Base-by-base conservation (phyloP, 345 rosid species). In the Balakata baccata region DNA sequence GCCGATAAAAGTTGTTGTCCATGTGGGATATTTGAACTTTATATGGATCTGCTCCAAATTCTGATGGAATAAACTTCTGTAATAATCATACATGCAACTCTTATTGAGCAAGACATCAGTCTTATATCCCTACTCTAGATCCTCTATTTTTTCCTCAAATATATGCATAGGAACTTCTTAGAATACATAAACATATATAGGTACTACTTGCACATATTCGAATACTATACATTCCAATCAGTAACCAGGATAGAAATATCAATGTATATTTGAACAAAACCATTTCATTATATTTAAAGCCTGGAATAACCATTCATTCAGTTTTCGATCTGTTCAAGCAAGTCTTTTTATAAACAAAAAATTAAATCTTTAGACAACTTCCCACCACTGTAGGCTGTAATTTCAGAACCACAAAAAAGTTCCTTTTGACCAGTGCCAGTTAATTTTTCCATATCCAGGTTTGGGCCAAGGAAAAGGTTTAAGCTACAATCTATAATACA, bases 21-120 rank as follows among this genome's bases (percentile, higher is more conserved):
- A 93, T 78, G 73, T 78, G 87, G 3, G 86, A 82, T 71, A 93
- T 80, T 74, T 84, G 92, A 60, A 75, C 74, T 84, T 85, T 87
- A 53, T 89, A 90, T 2, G 97, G 85, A 81, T 93, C 87, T 43
- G 85, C 83, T 74, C 98, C 98, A 71, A 88, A 93, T 59, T 93
- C 95, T 0, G 97, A 88, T 57, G 97, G 98, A 58, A 93, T 80
- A 79, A 93, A 93, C 82, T 89, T 89, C 98, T 93, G 82, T 69
- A 84, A 79, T 46, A 43, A 65, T 61, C 22, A 75, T 54, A 10
- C 6, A 47, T 20, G 14, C 70, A 51, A 16, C 54, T 71, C 13
- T 20, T 49, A 63, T 49, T 57, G 53, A 25, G 20, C 38, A 47
- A 18, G 23, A 29, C 34, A 70, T 3, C 65, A 70, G 7, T 16